Evolutionary conservation across 805 yeast genomes (phyloP).

Genomic region (Ogataea salicorniae): DNA sequence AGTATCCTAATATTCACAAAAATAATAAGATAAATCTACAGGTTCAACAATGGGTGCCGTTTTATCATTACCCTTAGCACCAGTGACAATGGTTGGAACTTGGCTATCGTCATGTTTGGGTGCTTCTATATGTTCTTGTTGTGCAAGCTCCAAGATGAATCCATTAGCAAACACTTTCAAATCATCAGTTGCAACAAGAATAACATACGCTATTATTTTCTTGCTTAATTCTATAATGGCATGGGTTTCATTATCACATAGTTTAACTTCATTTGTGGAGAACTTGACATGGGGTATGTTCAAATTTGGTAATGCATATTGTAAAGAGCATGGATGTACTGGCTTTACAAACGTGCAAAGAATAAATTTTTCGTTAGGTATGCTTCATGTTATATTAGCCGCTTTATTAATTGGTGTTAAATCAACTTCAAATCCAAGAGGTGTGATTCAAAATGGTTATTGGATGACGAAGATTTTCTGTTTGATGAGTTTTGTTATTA

Average conservation of each 20-base stretch:
- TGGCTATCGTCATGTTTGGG: constrained; percentile 74
- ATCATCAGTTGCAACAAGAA: constrained; percentile 77
- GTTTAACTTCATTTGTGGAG: constrained; percentile 69
- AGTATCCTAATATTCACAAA: not conserved
- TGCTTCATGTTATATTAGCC: constrained; percentile 71
- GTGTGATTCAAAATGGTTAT: constrained; percentile 83
- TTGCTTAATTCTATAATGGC: constrained; percentile 75
- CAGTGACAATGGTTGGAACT: constrained; percentile 48
- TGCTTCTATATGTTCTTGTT: constrained; percentile 69
- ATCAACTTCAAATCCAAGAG: constrained; percentile 72
- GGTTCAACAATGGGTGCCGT: constrained; percentile 51
- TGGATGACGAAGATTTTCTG: constrained; percentile 74
- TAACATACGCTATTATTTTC: constrained; percentile 77
- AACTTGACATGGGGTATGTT: constrained; percentile 63
- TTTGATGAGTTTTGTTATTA: constrained; percentile 51
- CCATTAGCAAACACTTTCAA: constrained; percentile 44
- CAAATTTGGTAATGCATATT: constrained; percentile 47
- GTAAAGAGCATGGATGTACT: constrained; percentile 78
- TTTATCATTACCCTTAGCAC: constrained; percentile 67
- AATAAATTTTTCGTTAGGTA: constrained; percentile 80
- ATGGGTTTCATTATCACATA: constrained; percentile 88
- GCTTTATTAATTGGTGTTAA: constrained; percentile 64
- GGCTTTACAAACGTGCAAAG: constrained; percentile 95
- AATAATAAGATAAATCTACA: not conserved
- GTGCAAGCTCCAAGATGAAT: constrained; percentile 33